Evolutionary conservation across 257 asterid genomes (phyloP).

Genomic region (Solanum piurae): DNA sequence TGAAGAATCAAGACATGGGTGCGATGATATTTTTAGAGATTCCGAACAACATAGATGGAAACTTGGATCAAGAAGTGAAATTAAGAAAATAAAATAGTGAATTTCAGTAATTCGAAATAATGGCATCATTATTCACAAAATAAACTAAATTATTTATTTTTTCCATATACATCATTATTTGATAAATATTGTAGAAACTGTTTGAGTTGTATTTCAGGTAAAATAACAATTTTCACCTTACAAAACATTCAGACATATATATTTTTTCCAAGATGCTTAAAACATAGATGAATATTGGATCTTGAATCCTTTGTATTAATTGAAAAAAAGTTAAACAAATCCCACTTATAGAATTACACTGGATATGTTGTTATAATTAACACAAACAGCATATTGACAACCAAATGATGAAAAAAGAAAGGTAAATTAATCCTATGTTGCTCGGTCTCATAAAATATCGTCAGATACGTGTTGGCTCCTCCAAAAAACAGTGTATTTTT

Average conservation of each 20-base stretch:
- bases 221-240: not conserved
- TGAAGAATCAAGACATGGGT: not conserved
- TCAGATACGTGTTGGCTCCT: not conserved
- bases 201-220: not conserved
- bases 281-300: not conserved
- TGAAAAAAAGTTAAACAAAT: not conserved
- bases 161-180: not conserved
- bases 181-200: not conserved
- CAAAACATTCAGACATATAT: not conserved
- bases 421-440: not conserved
- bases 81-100: not conserved
- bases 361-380: not conserved
- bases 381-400: not conserved
- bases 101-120: not conserved
- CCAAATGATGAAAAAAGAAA: not conserved
- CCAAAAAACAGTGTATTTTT: not conserved
- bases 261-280: not conserved
- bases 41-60: not conserved
- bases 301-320: not conserved
- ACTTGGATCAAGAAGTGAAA: not conserved
- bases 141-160: not conserved
- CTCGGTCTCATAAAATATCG: not conserved
- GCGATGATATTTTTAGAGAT: not conserved
- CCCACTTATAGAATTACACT: rapidly evolving
- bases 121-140: not conserved